phyloP scores from a whole-genome alignment of 1,284 basidiomycete genomes.

The Lentinula novae-zelandiae region DNA sequence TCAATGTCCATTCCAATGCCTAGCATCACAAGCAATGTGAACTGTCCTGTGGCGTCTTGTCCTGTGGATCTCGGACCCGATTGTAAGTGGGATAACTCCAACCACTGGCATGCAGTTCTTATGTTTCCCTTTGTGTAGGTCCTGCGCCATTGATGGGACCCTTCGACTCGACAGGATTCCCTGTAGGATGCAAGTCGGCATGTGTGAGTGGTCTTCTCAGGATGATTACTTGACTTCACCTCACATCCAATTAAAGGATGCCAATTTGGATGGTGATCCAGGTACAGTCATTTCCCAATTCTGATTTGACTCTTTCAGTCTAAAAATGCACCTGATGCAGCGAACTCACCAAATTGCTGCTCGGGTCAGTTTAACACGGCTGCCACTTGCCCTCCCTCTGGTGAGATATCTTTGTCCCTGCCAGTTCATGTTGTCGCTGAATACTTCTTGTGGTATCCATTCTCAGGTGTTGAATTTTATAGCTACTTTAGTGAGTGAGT shows the following conservation, averaged over 20 bases:
- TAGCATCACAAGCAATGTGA: slow-evolving; percentile 35
- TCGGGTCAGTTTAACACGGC: slow-evolving; percentile 37
- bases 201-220: slow-evolving; percentile 29
- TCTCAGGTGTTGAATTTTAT: slow-evolving; percentile 33
- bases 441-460: neutral
- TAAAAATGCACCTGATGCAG: neutral
- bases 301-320: too few species aligned
- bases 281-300: slow-evolving; percentile 19
- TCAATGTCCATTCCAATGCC: slow-evolving; percentile 13
- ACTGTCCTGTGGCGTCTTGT: slow-evolving; percentile 41
- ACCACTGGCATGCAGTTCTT: neutral
- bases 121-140: slow-evolving; percentile 28
- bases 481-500: slow-evolving; percentile 40
- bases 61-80: slow-evolving; percentile 35
- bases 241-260: slow-evolving; percentile 18
- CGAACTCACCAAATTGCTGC: slow-evolving; percentile 34
- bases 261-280: slow-evolving; percentile 41
- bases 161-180: slow-evolving; percentile 47
- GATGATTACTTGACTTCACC: neutral
- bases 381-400: slow-evolving; percentile 37
- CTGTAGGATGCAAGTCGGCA: slow-evolving; percentile 60
- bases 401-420: neutral
- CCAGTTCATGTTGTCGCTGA: too few species aligned
- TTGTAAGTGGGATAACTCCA: slow-evolving; percentile 12
- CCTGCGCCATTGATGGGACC: slow-evolving; percentile 51